Base-by-base conservation (phyloP, 495 filamentous ascomycete genomes). In the Geopyxis carbonaria region DNA sequence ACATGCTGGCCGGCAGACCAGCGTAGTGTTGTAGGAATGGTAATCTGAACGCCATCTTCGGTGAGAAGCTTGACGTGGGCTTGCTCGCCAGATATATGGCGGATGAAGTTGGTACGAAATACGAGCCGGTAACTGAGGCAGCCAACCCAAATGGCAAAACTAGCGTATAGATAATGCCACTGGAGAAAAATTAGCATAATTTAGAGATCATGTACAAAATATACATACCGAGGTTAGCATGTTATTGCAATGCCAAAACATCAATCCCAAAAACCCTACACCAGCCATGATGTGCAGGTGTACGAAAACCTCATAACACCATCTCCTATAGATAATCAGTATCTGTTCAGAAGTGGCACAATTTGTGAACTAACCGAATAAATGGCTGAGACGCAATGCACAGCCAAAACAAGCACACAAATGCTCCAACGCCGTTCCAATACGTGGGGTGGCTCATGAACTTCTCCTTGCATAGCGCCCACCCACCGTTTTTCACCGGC, bases 171-270 rank as follows among this genome's bases (percentile, higher is more conserved):
- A 50, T 94, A 95, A 57, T 72, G 65, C 87, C 89, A 95, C 4
- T 43, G 11, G n/a, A n/a, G n/a, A n/a, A n/a, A 2, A 13, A 25
- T 50, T 31, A 48, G 45, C 4, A 5, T 23, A n/a, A 4, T 22
- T 3, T 25, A 4, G n/a, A 13, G 5, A n/a, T n/a, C n/a, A n/a
- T n/a, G n/a, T n/a, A n/a, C n/a, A n/a, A n/a, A n/a, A n/a, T n/a
- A n/a, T 30, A 6, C 38, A 16, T 37, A 49, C 46, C 22, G 85
- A 91, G 11, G 74, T 75, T 21, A 95, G 65, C 54, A 81, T 91
- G 57, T 95, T 93, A 50, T 82, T 75, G 48, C 78, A 89, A 58
- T 95, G 87, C 87, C 87, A 95, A 59, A 95, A 92, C 11, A 95
- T 69, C 61, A 93, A 69, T 7, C 65, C 84, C 22, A 94, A 57